Conservation (phyloP, 2,329 filamentous ascomycete species). For the Beauveria sp. region DNA sequence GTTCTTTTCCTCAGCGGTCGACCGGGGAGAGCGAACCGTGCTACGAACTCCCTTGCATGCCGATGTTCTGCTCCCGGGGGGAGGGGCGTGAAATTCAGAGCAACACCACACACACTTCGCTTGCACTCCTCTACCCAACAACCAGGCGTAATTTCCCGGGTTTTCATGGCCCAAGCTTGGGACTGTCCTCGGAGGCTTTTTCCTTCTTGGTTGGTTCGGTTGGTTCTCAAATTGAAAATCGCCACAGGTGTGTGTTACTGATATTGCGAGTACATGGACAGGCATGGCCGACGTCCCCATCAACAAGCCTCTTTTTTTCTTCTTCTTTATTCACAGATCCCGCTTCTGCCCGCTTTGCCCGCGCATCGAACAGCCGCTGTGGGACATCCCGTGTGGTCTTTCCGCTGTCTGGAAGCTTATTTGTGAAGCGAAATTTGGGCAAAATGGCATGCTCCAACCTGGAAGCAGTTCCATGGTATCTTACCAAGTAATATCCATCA, state of each 20-base stretch:
- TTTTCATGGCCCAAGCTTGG: background rate
- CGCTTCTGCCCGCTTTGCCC: background rate
- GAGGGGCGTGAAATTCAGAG: background rate
- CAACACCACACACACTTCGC: background rate
- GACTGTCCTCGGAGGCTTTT: background rate
- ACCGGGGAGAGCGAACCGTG: background rate
- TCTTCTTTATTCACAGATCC: too few relatives aligned
- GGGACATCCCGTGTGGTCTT: constrained; percentile 7
- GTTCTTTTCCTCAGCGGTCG: background rate
- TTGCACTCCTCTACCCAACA: background rate
- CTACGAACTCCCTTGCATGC: background rate
- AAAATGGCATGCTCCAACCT: background rate
- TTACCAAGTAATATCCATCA: too few relatives aligned
- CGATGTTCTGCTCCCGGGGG: background rate
- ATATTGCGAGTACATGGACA: too few relatives aligned
- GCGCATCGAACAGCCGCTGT: constrained; percentile 8
- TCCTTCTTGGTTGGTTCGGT: background rate
- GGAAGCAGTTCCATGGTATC: too few relatives aligned
- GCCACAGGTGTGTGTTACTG: background rate
- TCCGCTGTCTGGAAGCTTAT: background rate
- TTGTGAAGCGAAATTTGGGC: background rate
- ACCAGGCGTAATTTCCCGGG: background rate
- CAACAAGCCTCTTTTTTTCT: too few relatives aligned
- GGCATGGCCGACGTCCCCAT: too few relatives aligned
- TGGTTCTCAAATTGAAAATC: background rate